phyloP scores from a whole-genome alignment of 495 filamentous ascomycete species.

The Daldinia vernicosa region DNA sequence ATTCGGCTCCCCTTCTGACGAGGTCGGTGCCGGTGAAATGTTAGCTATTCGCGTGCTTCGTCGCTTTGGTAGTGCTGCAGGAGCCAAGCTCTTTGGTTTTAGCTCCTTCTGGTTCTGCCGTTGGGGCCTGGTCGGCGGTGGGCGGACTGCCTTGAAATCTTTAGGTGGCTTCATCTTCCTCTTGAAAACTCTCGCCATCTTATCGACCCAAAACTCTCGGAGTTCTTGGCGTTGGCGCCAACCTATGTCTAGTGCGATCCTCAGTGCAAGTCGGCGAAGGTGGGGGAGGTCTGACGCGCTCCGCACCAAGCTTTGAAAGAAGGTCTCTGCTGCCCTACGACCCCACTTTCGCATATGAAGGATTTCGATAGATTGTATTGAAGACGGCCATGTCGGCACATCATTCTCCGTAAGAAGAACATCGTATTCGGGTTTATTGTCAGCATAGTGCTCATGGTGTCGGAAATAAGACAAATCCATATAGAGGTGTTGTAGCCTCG shows the following conservation, averaged over 20 bases:
- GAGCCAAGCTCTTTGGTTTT: background rate
- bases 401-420: constrained; percentile 66
- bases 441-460: constrained; percentile 57
- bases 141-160: constrained; percentile 42
- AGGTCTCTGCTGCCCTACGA: constrained; percentile 68
- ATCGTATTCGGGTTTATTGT: constrained; percentile 76
- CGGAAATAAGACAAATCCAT: constrained; percentile 78
- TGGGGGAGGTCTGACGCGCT: constrained; percentile 68
- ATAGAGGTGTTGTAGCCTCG: constrained; percentile 70
- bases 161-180: constrained; percentile 63
- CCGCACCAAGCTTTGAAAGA: constrained; percentile 79
- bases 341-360: constrained; percentile 76
- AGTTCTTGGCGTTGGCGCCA: constrained; percentile 82
- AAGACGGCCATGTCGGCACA: constrained; percentile 77
- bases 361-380: constrained; percentile 74
- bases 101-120: constrained; percentile 24
- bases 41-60: constrained; percentile 41
- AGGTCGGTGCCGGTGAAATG: constrained; percentile 42
- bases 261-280: constrained; percentile 73
- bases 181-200: constrained; percentile 71
- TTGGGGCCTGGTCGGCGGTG: constrained; percentile 37
- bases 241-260: constrained; percentile 74
- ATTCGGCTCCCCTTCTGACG: constrained; percentile 43
- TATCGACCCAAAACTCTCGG: constrained; percentile 74
- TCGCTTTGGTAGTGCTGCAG: constrained; percentile 13